Evolutionary conservation across 106 monocot genomes (phyloP).

Genomic region (Gastrodia elata): DNA sequence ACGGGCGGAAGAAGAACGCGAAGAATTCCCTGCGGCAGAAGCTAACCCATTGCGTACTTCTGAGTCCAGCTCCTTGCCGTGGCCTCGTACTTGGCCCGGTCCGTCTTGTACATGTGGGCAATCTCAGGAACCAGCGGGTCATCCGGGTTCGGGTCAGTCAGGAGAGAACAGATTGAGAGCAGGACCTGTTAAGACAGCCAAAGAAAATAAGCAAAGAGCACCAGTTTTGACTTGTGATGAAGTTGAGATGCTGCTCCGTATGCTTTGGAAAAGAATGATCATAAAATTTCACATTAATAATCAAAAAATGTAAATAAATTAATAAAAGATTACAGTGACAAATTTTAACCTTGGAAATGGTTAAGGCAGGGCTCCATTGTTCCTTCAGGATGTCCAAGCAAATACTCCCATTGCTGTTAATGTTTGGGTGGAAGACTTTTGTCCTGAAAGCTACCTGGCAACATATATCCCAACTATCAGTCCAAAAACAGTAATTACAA

Average conservation of each 20-base stretch:
- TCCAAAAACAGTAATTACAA: not conserved
- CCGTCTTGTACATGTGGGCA: conserved; percentile 24
- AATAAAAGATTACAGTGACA: not conserved
- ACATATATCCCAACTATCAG: not conserved
- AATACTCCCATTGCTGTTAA: conserved; percentile 21
- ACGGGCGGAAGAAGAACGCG: too few relatives aligned
- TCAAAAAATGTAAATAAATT: not conserved
- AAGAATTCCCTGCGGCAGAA: too few relatives aligned
- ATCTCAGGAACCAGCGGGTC: conserved; percentile 24
- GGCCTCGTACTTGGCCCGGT: conserved; percentile 18
- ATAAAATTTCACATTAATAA: too few relatives aligned
- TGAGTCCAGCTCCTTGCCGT: conserved; percentile 19
- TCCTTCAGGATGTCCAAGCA: conserved; percentile 19
- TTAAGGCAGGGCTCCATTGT: conserved; percentile 19
- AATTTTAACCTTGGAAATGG: conserved; percentile 15
- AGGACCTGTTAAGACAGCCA: conserved; percentile 10
- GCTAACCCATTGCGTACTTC: conserved; percentile 21
- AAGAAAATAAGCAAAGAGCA: not conserved
- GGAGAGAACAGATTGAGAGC: conserved; percentile 19
- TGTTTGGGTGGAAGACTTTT: conserved; percentile 20
- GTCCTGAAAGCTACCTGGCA: conserved; percentile 19
- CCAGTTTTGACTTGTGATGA: too few relatives aligned
- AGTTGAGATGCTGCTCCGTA: too few relatives aligned
- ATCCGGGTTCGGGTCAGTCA: conserved; percentile 25
- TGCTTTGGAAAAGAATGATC: too few relatives aligned